Evolutionary conservation across 1,284 basidiomycete genomes (phyloP), one percentile per base, ranked within the genome.

Genomic region (Rhodotorula sp.): DNA sequence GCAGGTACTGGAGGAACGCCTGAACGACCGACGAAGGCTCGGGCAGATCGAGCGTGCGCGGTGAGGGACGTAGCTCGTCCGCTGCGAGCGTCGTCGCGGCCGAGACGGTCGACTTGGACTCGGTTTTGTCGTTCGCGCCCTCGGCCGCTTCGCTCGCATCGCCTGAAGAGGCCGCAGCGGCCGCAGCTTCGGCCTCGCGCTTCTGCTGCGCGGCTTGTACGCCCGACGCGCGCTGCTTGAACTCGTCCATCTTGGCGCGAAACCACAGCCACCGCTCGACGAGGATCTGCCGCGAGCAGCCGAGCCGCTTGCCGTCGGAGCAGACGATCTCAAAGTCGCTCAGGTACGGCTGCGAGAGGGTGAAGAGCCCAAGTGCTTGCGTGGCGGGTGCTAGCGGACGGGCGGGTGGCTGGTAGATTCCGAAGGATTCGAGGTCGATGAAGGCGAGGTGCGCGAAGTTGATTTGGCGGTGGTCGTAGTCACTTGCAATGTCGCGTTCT

Each of bases 231-330:
- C 67, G 62, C 16, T 49, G 41, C 54, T 48, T 53, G 63, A 70
- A 79, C 68, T 73, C 74, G 16, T 67, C 61, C 8, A 80, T 71
- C 49, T 92, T 89, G 67, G 89, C 86, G 71, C 86, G 87, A 85
- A 97, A 95, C 95, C 95, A 97, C 0, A 90, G 88, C 96, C 96
- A 98, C 17, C 94, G 86, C 52, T 91, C 89, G 79, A 91, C 89
- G 27, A 98, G 84, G 27, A 93, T 82, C 79, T 87, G 89, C 59
- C 92, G 86, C 27, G 92, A 93, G 80, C 92, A 95, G 59, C 86
- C 84, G 73, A 98, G 87, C 75, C 87, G 86, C 64, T 92, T 86
- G 1, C 92, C 92, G 80, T 98, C 95, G 71, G 95, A 92, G 80
- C 92, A 94, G 21, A 96, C 84, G 66, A 98, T 85, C 80, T 96